These are phyloP conservation scores for Aspergillus taichungensis DNA, from an alignment of 495 filamentous ascomycete species.

Conservation along the genomic window DNA sequence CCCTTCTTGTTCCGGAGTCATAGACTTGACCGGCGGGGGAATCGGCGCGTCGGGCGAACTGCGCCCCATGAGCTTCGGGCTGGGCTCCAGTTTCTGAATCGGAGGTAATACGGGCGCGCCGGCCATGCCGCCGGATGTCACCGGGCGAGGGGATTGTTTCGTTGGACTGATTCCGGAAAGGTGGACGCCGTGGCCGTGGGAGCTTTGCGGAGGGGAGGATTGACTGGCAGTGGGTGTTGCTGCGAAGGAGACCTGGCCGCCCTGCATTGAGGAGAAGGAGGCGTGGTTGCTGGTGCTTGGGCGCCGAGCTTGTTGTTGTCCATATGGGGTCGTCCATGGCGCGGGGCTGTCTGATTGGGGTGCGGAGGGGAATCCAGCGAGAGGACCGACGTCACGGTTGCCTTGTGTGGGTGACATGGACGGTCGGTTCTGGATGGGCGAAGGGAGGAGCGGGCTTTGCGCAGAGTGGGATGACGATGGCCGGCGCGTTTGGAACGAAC, in stretches of 20 bases:
- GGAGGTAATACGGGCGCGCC: conserved; percentile 42
- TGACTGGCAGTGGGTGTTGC: conserved; percentile 29
- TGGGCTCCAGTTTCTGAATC: conserved; percentile 40
- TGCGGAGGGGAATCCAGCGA: conserved; percentile 34
- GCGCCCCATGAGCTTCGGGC: conserved; percentile 40
- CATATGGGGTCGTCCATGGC: conserved; percentile 30
- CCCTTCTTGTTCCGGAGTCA: conserved; percentile 41
- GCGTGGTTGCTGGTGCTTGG: conserved; percentile 21
- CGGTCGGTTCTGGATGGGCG: conserved; percentile 36
- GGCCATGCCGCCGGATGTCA: conserved; percentile 37
- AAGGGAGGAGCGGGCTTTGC: conserved; percentile 25
- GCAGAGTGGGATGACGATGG: conserved; percentile 40
- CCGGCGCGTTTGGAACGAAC: conserved; percentile 28
- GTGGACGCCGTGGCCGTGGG: conserved; percentile 48
- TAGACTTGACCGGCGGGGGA: conserved; percentile 37
- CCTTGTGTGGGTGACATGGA: conserved; percentile 45
- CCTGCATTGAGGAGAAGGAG: conserved; percentile 24
- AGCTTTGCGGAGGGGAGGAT: conserved; percentile 36
- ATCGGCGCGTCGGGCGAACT: conserved; percentile 40
- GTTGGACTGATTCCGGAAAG: conserved; percentile 64
- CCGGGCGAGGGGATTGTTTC: conserved; percentile 54
- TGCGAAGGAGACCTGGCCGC: conserved; percentile 14
- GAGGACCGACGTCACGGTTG: conserved; percentile 37
- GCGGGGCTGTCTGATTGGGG: conserved; percentile 20
- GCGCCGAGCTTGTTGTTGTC: conserved; percentile 26